Conservation (phyloP, 2,329 filamentous ascomycete genomes). For the Fusarium verticillioides region DNA sequence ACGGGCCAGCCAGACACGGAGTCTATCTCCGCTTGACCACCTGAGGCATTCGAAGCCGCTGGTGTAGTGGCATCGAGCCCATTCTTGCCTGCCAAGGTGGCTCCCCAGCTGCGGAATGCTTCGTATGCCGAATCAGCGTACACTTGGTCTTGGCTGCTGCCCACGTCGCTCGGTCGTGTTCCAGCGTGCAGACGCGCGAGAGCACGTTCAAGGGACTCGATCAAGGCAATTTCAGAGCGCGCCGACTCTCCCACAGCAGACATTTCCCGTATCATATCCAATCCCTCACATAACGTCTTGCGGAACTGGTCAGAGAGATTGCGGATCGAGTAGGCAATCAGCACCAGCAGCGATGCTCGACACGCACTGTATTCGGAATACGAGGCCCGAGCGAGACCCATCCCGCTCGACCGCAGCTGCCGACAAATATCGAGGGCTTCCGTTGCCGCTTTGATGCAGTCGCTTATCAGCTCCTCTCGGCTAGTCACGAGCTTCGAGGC, state of each 20-base stretch:
- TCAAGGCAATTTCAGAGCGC: background rate
- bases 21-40: background rate
- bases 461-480: constrained; percentile 3
- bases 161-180: background rate
- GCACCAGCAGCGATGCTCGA: constrained; percentile 2
- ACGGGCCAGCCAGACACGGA: background rate
- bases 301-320: constrained; percentile 1
- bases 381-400: constrained; percentile 1
- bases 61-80: background rate
- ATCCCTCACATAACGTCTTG: background rate
- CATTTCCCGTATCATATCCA: constrained; percentile 6
- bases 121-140: background rate
- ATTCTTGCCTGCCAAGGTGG: background rate
- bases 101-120: constrained; percentile 2
- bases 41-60: background rate
- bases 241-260: constrained; percentile 2
- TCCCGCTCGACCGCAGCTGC: background rate
- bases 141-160: background rate
- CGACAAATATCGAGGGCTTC: constrained; percentile 8
- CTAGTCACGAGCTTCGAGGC: background rate
- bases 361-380: constrained; percentile 11
- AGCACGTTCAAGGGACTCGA: constrained; percentile 6
- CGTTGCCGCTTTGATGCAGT: constrained; percentile 3
- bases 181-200: background rate
- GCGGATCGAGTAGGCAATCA: constrained; percentile 8